phyloP scores from a whole-genome alignment of 352 stramenopile species.

The Globisporangium ultimum region DNA sequence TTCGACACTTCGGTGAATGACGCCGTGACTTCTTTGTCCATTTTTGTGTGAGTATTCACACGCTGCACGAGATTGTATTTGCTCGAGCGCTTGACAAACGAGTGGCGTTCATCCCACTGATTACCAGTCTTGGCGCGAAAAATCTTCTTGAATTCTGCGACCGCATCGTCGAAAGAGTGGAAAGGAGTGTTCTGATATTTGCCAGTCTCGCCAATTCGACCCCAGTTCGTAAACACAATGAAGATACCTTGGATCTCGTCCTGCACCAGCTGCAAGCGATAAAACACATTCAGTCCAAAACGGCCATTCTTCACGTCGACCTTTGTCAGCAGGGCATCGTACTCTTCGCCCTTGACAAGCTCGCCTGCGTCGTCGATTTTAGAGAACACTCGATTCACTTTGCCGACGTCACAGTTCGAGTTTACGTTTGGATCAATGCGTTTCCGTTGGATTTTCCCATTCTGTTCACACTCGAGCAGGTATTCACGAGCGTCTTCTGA shows the following conservation, averaged over 20 bases:
- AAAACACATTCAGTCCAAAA: conserved; percentile 78
- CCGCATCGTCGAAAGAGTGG: conserved; percentile 38
- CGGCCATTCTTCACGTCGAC: conserved; percentile 70
- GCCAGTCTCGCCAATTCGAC: conserved; percentile 62
- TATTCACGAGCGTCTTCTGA: conserved; percentile 47
- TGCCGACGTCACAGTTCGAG: conserved; percentile 55
- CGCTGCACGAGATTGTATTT: conserved; percentile 80
- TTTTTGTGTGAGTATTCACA: conserved; percentile 46
- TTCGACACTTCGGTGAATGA: conserved; percentile 45
- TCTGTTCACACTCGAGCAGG: conserved; percentile 41
- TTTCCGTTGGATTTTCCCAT: conserved; percentile 54
- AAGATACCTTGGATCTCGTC: conserved; percentile 68
- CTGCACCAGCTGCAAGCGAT: conserved; percentile 64
- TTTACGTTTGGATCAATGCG: conserved; percentile 43
- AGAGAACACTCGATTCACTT: conserved; percentile 38
- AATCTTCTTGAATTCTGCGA: conserved; percentile 81
- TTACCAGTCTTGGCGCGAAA: conserved; percentile 79
- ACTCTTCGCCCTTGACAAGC: conserved; percentile 33
- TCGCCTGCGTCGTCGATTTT: conserved; percentile 25
- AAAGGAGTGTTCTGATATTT: conserved; percentile 83
- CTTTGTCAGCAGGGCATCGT: conserved; percentile 63
- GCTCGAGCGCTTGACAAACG: conserved; percentile 55
- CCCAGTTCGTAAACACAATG: conserved; percentile 82
- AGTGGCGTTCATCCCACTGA: conserved; percentile 40
- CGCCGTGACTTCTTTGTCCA: conserved; percentile 51